These are phyloP conservation scores for Colletotrichum coccodes DNA, from an alignment of 2,329 filamentous ascomycete species.

Conservation along the genomic window DNA sequence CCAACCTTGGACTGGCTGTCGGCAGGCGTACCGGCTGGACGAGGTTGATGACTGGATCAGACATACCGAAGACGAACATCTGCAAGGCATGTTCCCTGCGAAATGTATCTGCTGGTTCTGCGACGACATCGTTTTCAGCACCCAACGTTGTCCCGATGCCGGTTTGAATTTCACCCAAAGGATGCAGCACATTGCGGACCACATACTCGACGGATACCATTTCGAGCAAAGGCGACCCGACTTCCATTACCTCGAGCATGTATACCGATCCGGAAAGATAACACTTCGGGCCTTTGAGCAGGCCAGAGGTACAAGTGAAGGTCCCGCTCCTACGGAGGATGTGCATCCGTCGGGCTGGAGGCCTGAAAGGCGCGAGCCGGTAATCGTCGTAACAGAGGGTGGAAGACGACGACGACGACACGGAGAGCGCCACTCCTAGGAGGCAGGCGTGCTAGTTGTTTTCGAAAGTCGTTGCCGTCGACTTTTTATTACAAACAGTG, in stretches of 20 bases:
- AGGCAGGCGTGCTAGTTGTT: neutral
- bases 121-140: conserved; percentile 44
- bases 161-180: conserved; percentile 47
- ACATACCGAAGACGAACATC: conserved; percentile 54
- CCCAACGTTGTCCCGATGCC: conserved; percentile 30
- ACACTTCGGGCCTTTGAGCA: neutral
- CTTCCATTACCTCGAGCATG: conserved; percentile 23
- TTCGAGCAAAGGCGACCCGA: conserved; percentile 25
- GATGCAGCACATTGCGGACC: conserved; percentile 61
- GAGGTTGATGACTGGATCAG: conserved; percentile 55
- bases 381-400: neutral
- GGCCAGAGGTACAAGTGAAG: conserved; percentile 11
- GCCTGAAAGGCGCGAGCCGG: neutral
- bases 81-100: conserved; percentile 45
- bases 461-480: neutral
- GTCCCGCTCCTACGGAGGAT: neutral
- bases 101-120: conserved; percentile 63
- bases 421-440: neutral
- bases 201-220: conserved; percentile 46
- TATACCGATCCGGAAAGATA: conserved; percentile 4
- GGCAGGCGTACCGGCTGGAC: conserved; percentile 46
- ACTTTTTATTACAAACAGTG: neutral
- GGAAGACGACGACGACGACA: conserved; percentile 11
- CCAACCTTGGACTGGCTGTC: conserved; percentile 46
- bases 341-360: conserved; percentile 9